These are phyloP conservation scores for Metschnikowia baotianmanensis DNA, from an alignment of 805 yeast genomes.

Conservation along the genomic window DNA sequence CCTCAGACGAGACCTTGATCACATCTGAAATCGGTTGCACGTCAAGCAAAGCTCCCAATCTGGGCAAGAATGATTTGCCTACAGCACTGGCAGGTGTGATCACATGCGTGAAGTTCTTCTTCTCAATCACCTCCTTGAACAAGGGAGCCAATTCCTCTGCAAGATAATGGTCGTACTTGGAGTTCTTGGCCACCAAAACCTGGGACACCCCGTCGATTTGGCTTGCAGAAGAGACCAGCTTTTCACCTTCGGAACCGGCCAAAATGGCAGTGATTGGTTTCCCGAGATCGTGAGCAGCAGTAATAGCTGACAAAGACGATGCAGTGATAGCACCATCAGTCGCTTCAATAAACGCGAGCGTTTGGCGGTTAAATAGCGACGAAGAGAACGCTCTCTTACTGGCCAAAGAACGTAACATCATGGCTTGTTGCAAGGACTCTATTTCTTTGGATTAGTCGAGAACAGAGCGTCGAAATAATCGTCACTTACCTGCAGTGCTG, in stretches of 20 bases:
- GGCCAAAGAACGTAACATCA: conserved; percentile 14
- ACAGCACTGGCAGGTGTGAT: conserved; percentile 80
- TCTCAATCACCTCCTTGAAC: conserved; percentile 45
- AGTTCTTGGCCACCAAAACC: conserved; percentile 57
- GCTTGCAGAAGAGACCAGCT: conserved; percentile 44
- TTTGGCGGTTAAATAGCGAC: conserved; percentile 29
- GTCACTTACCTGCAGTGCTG: background rate
- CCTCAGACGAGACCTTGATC: conserved; percentile 58
- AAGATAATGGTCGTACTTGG: conserved; percentile 61
- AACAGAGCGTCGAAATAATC: too few species aligned
- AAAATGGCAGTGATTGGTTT: conserved; percentile 78
- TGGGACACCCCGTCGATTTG: conserved; percentile 53
- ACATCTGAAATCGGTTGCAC: conserved; percentile 87
- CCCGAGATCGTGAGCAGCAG: conserved; percentile 76
- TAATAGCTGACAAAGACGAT: conserved; percentile 65
- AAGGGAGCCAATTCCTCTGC: conserved; percentile 85
- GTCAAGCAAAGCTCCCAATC: conserved; percentile 82
- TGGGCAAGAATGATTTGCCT: conserved; percentile 83
- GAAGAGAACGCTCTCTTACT: conserved; percentile 14
- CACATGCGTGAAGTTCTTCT: conserved; percentile 61
- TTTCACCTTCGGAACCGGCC: conserved; percentile 61
- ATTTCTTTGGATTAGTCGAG: too few species aligned
- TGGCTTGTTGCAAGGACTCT: too few species aligned
- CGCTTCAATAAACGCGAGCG: conserved; percentile 75
- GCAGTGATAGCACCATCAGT: conserved; percentile 55